Percentiles rank a stretch among this genome's conserved stretches.
Evolutionary conservation across 139 green algal genomes (phyloP).

Genomic region (Yamagishiella unicocca): DNA sequence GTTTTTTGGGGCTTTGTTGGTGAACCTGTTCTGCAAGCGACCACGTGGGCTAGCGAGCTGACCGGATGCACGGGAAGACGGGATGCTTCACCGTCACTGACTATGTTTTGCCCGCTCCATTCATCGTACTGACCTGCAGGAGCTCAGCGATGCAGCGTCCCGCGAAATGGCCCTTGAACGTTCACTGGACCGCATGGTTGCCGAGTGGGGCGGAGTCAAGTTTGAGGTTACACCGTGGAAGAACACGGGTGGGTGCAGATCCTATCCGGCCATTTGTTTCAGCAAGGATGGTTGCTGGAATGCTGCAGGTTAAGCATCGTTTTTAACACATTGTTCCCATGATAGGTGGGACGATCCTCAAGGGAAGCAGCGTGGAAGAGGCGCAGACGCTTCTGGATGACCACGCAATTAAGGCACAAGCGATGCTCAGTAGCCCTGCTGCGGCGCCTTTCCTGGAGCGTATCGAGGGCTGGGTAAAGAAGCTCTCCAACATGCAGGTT

Average conservation of each 20-base stretch:
- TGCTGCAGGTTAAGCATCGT: too few species aligned
- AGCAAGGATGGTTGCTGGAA: too few species aligned
- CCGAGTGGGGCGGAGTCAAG: slow-evolving; percentile 61
- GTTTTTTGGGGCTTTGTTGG: neutral
- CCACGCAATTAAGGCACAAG: slow-evolving; percentile 74
- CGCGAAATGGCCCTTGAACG: slow-evolving; percentile 71
- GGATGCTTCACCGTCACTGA: too few species aligned
- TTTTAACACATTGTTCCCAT: too few species aligned
- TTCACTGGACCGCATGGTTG: slow-evolving; percentile 72
- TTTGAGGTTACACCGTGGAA: slow-evolving; percentile 68
- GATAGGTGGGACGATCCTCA: slow-evolving; percentile 67
- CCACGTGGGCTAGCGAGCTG: too few species aligned
- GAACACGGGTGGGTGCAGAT: slow-evolving; percentile 58
- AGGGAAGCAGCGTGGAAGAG: slow-evolving; percentile 70
- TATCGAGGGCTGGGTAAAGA: slow-evolving; percentile 60
- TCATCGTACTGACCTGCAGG: slow-evolving; percentile 5
- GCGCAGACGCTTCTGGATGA: slow-evolving; percentile 75
- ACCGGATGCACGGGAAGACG: too few species aligned
- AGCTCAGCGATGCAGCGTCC: slow-evolving; percentile 62
- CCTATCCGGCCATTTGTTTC: too few species aligned
- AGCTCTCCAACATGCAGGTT: slow-evolving; percentile 59
- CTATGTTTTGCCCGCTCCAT: too few species aligned
- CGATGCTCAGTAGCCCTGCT: slow-evolving; percentile 74
- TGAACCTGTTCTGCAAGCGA: too few species aligned
- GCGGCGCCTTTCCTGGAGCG: slow-evolving; percentile 67